Conservation (phyloP, 331 rosid genomes). For the Telfairia occidentalis region DNA sequence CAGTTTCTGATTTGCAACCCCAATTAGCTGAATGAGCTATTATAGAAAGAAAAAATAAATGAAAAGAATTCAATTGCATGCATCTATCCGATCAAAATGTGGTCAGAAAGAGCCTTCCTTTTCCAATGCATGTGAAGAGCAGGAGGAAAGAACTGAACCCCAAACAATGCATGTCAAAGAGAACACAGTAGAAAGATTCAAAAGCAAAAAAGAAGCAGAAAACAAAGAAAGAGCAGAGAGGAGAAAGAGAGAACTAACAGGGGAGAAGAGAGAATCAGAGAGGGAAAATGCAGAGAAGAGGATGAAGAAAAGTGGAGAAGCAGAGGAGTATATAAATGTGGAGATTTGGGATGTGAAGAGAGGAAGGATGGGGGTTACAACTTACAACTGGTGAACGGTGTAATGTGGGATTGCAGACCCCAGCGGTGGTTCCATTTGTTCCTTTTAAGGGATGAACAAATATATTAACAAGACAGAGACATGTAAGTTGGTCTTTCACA, state of each 20-base stretch:
- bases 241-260: background rate
- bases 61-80: background rate
- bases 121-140: background rate
- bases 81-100: background rate
- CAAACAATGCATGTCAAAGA: background rate
- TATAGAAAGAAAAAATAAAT: background rate
- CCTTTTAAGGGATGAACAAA: constrained; percentile 4
- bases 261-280: too few relatives aligned
- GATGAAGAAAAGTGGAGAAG: background rate
- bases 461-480: background rate
- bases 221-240: background rate
- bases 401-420: background rate
- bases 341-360: background rate
- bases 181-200: background rate
- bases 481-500: constrained; percentile 9
- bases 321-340: background rate
- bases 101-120: background rate
- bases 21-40: too few relatives aligned
- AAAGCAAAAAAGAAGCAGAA: too few relatives aligned
- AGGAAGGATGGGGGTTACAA: background rate
- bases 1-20: background rate
- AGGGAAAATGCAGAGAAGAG: background rate
- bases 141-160: too few relatives aligned
- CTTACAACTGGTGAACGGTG: background rate
- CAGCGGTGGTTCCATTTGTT: constrained; percentile 2